Conservation (phyloP, 495 filamentous ascomycete species). For the Penicillium silybi region DNA sequence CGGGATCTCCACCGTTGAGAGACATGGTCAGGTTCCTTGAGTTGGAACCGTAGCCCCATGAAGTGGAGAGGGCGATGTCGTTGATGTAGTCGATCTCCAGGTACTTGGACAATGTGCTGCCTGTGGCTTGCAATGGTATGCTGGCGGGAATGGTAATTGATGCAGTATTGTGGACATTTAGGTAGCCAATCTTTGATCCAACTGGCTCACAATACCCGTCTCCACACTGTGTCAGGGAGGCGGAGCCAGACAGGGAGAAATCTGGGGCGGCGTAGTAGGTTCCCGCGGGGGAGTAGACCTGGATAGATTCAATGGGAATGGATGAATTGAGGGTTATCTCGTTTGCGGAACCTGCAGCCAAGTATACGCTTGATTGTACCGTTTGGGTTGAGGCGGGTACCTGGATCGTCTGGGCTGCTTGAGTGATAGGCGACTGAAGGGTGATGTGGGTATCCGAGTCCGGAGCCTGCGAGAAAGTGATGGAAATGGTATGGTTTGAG, state of each 20-base stretch:
- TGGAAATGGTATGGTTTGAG: slow-evolving; percentile 22
- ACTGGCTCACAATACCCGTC: slow-evolving; percentile 32
- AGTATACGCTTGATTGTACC: slow-evolving; percentile 15
- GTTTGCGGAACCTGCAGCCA: slow-evolving; percentile 32
- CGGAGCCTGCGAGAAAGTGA: slow-evolving; percentile 21
- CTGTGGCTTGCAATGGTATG: neutral
- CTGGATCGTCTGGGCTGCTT: slow-evolving; percentile 1
- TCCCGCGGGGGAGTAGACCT: slow-evolving; percentile 19
- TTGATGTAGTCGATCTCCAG: slow-evolving; percentile 48
- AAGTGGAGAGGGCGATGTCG: slow-evolving; percentile 41
- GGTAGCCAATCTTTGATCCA: slow-evolving; percentile 39
- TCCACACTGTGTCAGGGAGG: slow-evolving; percentile 27
- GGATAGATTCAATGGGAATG: slow-evolving; percentile 17
- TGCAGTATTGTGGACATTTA: slow-evolving; percentile 24
- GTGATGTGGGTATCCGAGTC: slow-evolving; percentile 1
- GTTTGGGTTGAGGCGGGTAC: slow-evolving; percentile 10
- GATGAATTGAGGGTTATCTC: slow-evolving; percentile 24
- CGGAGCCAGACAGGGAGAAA: slow-evolving; percentile 32
- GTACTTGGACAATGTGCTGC: slow-evolving; percentile 26
- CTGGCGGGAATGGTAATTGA: slow-evolving; percentile 21
- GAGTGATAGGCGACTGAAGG: slow-evolving; percentile 4
- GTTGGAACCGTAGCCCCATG: slow-evolving; percentile 42
- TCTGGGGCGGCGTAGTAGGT: slow-evolving; percentile 38
- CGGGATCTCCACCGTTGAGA: slow-evolving; percentile 36
- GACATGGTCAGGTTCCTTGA: slow-evolving; percentile 44